Evolutionary conservation across 2,329 filamentous ascomycete species (phyloP), one percentile per base, ranked within the genome.

Genomic region (Fusarium robinianum): DNA sequence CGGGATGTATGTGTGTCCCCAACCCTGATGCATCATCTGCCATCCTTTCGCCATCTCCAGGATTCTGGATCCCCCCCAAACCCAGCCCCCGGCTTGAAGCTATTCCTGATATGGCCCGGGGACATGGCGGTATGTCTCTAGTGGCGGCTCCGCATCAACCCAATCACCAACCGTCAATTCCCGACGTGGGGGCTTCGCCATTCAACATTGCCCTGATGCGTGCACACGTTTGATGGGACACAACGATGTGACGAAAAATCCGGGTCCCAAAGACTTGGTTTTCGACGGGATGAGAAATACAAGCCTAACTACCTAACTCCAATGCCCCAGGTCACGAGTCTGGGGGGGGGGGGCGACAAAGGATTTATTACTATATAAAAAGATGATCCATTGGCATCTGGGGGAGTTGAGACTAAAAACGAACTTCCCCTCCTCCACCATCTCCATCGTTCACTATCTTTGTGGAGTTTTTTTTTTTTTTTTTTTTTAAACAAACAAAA

Each of bases 161-260:
- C 57, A 61, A 60, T 61, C 58, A 61, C 33, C 8, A 22, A 32
- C 16, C 23, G 10, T 25, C 30, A 46, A 43, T 57, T 49, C 49
- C 33, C 14, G 45, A 48, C 53, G 55, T 56, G 58, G 57, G 55
- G 49, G 49, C 35, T 19, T 36, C 16, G 35, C 15, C 45, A 52
- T 55, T 53, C 49, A 51, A 43, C 57, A 58, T 55, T 50, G 32
- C 33, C 44, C 41, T 43, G 44, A 38, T 38, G 42, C 41, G 55
- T 51, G 41, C 43, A 43, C 47, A 31, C 30, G 11, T 8, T 29
- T 22, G 22, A 32, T 22, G 14, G 22, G 16, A 11, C n/a, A n/a
- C n/a, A 27, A 27, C 10, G 10, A 27, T 27, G 6, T 27, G 24
- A 27, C 24, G n/a, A n/a, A n/a, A n/a, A n/a, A n/a, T n/a, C n/a